These are phyloP conservation scores for Rostrohypoxylon terebratum DNA, from an alignment of 495 filamentous ascomycete species.

Conservation along the genomic window DNA sequence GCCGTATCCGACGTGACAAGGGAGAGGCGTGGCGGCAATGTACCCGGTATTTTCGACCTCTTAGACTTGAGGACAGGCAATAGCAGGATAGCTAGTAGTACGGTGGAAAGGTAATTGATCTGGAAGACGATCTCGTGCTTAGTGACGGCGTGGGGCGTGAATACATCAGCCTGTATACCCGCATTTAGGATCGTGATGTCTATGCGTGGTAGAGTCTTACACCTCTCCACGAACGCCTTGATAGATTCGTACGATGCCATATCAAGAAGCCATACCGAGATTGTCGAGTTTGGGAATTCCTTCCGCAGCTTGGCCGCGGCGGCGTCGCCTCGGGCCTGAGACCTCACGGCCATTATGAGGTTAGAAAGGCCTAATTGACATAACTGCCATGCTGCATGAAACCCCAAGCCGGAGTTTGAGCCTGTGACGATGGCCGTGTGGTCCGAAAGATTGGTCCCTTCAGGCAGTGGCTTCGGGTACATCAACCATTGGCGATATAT, in stretches of 20 bases:
- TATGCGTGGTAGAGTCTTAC: constrained; percentile 53
- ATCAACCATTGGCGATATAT: constrained; percentile 45
- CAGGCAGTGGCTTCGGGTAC: constrained; percentile 36
- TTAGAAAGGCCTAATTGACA: constrained; percentile 57
- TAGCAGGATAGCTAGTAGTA: constrained; percentile 58
- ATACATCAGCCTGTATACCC: constrained; percentile 53
- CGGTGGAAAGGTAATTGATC: constrained; percentile 60
- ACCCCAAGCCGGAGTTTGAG: constrained; percentile 66
- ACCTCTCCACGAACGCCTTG: constrained; percentile 55
- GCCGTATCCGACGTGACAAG: constrained; percentile 56
- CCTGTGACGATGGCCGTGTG: constrained; percentile 67
- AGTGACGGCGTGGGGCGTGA: constrained; percentile 50
- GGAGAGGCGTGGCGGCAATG: constrained; percentile 50
- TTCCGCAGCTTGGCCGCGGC: constrained; percentile 54
- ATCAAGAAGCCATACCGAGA: constrained; percentile 65
- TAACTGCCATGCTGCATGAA: constrained; percentile 62
- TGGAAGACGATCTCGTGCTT: constrained; percentile 59
- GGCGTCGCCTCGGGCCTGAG: constrained; percentile 56
- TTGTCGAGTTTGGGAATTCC: constrained; percentile 49
- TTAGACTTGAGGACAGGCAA: constrained; percentile 59
- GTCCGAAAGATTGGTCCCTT: constrained; percentile 45
- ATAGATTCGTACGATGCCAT: constrained; percentile 61
- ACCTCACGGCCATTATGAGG: constrained; percentile 67
- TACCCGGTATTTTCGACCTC: constrained; percentile 25
- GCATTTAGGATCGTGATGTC: constrained; percentile 65